Conservation (phyloP, 805 yeast species). For the Metschnikowia lachancei region DNA sequence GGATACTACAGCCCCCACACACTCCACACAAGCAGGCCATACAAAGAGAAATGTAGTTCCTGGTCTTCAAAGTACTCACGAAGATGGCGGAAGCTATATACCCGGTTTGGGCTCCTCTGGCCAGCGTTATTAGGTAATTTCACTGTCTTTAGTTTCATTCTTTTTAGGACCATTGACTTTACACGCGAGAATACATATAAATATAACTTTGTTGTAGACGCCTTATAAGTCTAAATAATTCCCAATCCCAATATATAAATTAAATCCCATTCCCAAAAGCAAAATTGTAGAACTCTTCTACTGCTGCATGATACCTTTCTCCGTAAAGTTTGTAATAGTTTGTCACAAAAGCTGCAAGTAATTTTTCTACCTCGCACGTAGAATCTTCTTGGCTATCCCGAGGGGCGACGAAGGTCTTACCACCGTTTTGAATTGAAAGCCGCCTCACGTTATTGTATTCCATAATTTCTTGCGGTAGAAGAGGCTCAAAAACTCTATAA, state of each 20-base stretch:
- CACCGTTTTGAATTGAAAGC: constrained; percentile 16
- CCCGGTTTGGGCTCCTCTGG: constrained; percentile 14
- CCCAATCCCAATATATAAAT: background rate
- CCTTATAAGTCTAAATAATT: background rate
- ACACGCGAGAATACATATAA: background rate
- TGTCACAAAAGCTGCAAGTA: constrained; percentile 12
- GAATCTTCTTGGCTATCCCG: constrained; percentile 1
- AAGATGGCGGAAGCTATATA: constrained; percentile 8
- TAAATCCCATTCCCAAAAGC: constrained; percentile 5
- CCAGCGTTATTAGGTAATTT: background rate
- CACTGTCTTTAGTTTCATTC: background rate
- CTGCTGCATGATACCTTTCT: constrained; percentile 19
- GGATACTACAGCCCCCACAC: constrained; percentile 9
- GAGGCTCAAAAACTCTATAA: constrained; percentile 27
- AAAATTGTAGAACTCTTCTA: constrained; percentile 13
- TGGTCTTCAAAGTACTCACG: constrained; percentile 16
- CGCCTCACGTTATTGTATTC: constrained; percentile 11
- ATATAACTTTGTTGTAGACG: background rate
- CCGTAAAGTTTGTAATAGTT: constrained; percentile 20
- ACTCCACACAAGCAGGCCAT: background rate
- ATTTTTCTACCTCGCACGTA: constrained; percentile 9
- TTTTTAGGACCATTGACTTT: background rate
- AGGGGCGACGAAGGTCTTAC: constrained; percentile 7
- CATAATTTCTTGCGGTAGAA: constrained; percentile 14
- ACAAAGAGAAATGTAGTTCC: constrained; percentile 13